Base-by-base conservation (phyloP, 768 basidiomycete species). In the Russula griseocarnosa region DNA sequence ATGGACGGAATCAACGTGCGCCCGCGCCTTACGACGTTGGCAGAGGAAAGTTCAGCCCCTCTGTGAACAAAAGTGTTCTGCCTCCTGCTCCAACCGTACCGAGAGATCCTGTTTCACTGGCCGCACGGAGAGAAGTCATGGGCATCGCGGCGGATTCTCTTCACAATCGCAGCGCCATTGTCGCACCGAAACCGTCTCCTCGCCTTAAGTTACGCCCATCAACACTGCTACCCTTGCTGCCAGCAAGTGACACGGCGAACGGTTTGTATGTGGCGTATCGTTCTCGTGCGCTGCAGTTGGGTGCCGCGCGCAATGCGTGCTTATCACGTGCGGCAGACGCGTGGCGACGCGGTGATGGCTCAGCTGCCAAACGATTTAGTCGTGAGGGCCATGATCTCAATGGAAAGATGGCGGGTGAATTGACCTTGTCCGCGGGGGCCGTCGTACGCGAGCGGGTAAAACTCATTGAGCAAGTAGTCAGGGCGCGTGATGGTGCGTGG, bases 251-350 rank as follows among this genome's bases (percentile, higher is more conserved):
- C 53, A 73, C 86, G 0, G 74, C 95, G 54, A 94, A 86, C 73
- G 80, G 74, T 57, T 74, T 97, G 66, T 99, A 99, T 76, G 89
- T 97, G 86, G 74, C 84, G 1, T 96, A 97, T 71, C 87, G 97
- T 20, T 82, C 87, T 38, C 86, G 90, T 38, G 94, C 92, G 28
- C 81, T 98, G 62, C 90, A 97, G 70, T 85, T 98, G 26, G 97
- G 96, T 55, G 90, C 93, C 2, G 92, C 92, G 36, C 81, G 97
- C 42, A 98, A 98, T 70, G 93, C 93, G 18, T 97, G 92, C 74
- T 80, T 99, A 30, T 92, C 92, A 1, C 85, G 94, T 50, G 97
- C 97, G 14, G 96, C 97, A 3, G 94, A 97, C 70, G 94, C 95
- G 3, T 99, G 94, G 92, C 82, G 92, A 60, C 82, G 93, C 2